Conservation (phyloP, 2,329 filamentous ascomycete species). For the Bertia moriformis region DNA sequence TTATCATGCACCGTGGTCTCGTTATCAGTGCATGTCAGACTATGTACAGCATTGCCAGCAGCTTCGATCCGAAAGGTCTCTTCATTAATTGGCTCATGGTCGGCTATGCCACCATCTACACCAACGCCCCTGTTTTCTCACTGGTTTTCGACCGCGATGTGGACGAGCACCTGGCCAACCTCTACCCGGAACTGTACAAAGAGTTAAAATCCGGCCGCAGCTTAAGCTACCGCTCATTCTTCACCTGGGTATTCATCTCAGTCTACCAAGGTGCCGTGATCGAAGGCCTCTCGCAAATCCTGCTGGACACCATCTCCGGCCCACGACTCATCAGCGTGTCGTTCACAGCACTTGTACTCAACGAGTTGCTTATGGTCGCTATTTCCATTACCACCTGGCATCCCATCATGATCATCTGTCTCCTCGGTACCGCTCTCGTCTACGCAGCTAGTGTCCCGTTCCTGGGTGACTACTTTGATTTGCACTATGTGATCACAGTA, state of each 20-base stretch:
- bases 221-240: conserved; percentile 85
- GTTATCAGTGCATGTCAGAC: conserved; percentile 95
- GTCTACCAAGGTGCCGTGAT: conserved; percentile 93
- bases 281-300: conserved; percentile 79
- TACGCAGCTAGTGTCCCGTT: conserved; percentile 77
- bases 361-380: conserved; percentile 93
- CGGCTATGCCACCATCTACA: conserved; percentile 92
- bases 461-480: conserved; percentile 76
- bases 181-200: conserved; percentile 95
- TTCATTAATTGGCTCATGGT: conserved; percentile 95
- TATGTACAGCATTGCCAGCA: conserved; percentile 85
- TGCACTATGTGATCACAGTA: conserved; percentile 29
- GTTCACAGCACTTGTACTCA: conserved; percentile 82
- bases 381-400: conserved; percentile 97
- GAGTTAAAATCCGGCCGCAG: conserved; percentile 82
- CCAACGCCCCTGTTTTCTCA: conserved; percentile 80
- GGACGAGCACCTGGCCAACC: conserved; percentile 78
- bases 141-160: conserved; percentile 91
- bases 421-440: conserved; percentile 69
- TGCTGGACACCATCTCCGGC: conserved; percentile 57
- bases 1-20: conserved; percentile 91
- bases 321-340: conserved; percentile 73
- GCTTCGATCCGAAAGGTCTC: conserved; percentile 83
- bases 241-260: conserved; percentile 87
- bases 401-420: conserved; percentile 71